phyloP scores from a whole-genome alignment of 2,329 filamentous ascomycete genomes.

The Scytalidium sp. region DNA sequence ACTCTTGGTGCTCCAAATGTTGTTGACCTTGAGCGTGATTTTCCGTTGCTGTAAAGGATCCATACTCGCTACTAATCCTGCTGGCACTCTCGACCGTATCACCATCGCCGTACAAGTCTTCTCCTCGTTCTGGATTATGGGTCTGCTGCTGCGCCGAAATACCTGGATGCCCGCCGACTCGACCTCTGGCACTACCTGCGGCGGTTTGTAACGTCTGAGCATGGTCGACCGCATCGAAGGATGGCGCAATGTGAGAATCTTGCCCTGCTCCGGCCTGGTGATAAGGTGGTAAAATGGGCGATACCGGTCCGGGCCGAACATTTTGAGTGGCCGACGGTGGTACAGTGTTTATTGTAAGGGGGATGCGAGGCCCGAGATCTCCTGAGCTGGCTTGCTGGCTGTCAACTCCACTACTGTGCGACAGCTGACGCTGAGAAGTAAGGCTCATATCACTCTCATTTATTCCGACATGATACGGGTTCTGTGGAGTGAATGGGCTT shows the following conservation, averaged over 20 bases:
- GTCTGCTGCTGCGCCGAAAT: conserved; percentile 25
- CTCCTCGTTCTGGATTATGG: conserved; percentile 50
- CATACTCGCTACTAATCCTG: conserved; percentile 2
- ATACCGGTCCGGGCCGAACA: conserved; percentile 10
- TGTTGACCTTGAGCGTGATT: background rate
- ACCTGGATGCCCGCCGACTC: conserved; percentile 18
- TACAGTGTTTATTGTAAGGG: conserved; percentile 8
- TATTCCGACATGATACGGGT: conserved; percentile 30
- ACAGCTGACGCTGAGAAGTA: conserved; percentile 31
- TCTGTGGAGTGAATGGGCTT: conserved; percentile 25
- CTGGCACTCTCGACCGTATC: background rate
- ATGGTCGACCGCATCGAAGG: conserved; percentile 12
- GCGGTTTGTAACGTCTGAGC: background rate
- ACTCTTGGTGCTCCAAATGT: conserved; percentile 1
- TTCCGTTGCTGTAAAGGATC: conserved; percentile 5
- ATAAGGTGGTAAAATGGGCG: conserved; percentile 20
- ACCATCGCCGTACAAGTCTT: conserved; percentile 11
- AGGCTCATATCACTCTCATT: conserved; percentile 23
- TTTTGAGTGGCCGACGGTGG: conserved; percentile 17
- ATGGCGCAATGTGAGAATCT: conserved; percentile 23
- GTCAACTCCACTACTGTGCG: conserved; percentile 16
- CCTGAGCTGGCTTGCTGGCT: conserved; percentile 17
- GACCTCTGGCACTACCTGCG: conserved; percentile 1
- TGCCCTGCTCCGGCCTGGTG: conserved; percentile 29
- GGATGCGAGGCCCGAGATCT: conserved; percentile 5